Percentiles rank a stretch among this genome's conserved stretches.
Conservation (phyloP, 2,329 filamentous ascomycete species). For the Venturia oleaginea region DNA sequence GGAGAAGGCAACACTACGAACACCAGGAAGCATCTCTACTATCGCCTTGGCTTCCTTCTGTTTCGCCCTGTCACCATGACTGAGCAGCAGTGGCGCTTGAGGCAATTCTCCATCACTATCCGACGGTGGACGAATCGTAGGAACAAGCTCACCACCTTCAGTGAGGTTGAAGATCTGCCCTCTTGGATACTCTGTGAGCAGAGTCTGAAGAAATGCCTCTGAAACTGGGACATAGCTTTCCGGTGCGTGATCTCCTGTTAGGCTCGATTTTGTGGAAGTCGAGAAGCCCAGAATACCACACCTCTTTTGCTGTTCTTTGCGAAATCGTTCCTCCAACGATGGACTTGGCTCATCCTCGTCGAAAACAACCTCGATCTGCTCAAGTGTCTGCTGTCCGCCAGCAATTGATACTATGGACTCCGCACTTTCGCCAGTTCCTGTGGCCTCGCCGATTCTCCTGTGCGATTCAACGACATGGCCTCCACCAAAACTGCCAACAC, state of each 20-base stretch:
- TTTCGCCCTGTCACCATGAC: not conserved
- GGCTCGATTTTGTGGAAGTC: slow-evolving; percentile 12
- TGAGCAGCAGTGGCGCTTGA: not conserved
- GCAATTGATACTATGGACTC: not conserved
- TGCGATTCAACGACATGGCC: not conserved
- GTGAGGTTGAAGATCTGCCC: slow-evolving; percentile 21
- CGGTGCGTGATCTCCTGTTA: not conserved
- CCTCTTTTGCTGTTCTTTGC: not conserved
- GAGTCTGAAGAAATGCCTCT: slow-evolving; percentile 12
- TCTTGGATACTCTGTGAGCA: slow-evolving; percentile 18
- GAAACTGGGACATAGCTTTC: slow-evolving; percentile 7
- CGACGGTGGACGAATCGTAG: slow-evolving; percentile 10
- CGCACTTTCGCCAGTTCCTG: not conserved
- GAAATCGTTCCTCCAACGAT: not conserved
- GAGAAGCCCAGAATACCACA: slow-evolving; percentile 14
- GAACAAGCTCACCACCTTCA: slow-evolving; percentile 15
- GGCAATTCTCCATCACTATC: not conserved
- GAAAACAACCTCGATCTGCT: not conserved
- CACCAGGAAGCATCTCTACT: not conserved
- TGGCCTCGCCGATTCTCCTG: not conserved
- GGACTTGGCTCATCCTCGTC: not conserved
- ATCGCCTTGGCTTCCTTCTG: not conserved
- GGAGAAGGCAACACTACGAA: not conserved
- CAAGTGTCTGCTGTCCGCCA: not conserved
- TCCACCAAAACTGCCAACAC: not conserved